Base-by-base conservation (phyloP, 2,329 filamentous ascomycete genomes). In the Aspergillus candidus region DNA sequence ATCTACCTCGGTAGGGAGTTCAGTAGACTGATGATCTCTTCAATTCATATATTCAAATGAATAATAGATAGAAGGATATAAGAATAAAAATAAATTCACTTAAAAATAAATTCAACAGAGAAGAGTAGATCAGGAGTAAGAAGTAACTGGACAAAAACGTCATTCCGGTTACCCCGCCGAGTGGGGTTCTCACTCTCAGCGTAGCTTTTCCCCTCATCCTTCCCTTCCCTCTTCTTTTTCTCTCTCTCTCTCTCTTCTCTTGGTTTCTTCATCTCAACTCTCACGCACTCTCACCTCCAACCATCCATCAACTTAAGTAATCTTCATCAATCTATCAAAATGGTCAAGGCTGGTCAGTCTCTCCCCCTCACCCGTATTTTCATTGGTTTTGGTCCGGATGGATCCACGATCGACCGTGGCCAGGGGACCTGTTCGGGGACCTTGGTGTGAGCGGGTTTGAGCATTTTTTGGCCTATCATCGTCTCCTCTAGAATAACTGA, bases 341-440 rank as follows among this genome's bases (percentile, higher is more conserved):
- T 96, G 90, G 90, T 96, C 79, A 96, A 95, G 82, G 90, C 91
- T 76, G 88, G 88, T 94, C 82, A 67, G 86, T 80, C 22, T 49
- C 35, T 48, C 41, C 45, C 44, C 54, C 50, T 57, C 40, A 43
- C 14, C 31, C 22, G 37, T 38, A 34, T 43, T 48, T 48, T 53
- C 48, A 52, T 50, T 47, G 50, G 51, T 37, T 47, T 40, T 37
- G 35, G 33, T 41, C 33, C 43, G 33, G 40, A 42, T 38, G 49
- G 52, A 37, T 57, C 59, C 55, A 56, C 53, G 57, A 59, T 59
- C 56, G 53, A 52, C 54, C 55, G 49, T 51, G 50, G 51, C 52
- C 47, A 49, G 51, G 51, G 62, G 61, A 63, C 58, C 61, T 59
- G 51, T 51, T 46, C 49, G 51, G 51, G 62, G 61, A 65, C 58